phyloP scores from a whole-genome alignment of 1,284 basidiomycete genomes.

The Apiotrichum gracile region DNA sequence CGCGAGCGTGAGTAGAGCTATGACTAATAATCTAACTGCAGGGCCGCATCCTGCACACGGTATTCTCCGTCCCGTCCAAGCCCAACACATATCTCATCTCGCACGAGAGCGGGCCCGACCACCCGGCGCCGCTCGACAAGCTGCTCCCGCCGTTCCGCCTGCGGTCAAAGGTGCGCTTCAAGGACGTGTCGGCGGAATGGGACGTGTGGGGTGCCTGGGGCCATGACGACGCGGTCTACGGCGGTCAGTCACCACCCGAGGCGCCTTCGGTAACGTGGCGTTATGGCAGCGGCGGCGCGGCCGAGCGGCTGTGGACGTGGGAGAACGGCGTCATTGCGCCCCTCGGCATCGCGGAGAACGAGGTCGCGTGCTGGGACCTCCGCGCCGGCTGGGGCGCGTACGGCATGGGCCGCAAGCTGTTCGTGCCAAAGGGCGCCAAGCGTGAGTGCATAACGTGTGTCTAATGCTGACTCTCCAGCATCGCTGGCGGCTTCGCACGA shows the following conservation, averaged over 20 bases:
- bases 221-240: background rate
- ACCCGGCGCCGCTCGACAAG: conserved; percentile 58
- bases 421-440: conserved; percentile 62
- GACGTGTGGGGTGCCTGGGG: conserved; percentile 79
- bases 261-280: conserved; percentile 25
- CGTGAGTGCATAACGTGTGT: conserved; percentile 56
- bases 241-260: background rate
- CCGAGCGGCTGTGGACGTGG: conserved; percentile 40
- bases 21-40: conserved; percentile 41
- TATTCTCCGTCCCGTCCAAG: conserved; percentile 65
- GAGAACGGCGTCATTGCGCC: conserved; percentile 9
- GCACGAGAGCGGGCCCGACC: conserved; percentile 59
- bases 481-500: conserved; percentile 21
- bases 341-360: conserved; percentile 21
- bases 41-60: conserved; percentile 85
- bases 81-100: conserved; percentile 44
- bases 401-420: conserved; percentile 67
- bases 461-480: conserved; percentile 15
- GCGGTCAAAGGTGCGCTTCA: conserved; percentile 78
- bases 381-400: conserved; percentile 53
- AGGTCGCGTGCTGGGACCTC: conserved; percentile 55
- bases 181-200: conserved; percentile 67
- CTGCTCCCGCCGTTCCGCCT: conserved; percentile 64
- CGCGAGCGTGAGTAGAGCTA: conserved; percentile 60
- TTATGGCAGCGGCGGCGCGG: conserved; percentile 38